phyloP scores from a whole-genome alignment of 2,329 filamentous ascomycete genomes.

The Ophiostoma montium region DNA sequence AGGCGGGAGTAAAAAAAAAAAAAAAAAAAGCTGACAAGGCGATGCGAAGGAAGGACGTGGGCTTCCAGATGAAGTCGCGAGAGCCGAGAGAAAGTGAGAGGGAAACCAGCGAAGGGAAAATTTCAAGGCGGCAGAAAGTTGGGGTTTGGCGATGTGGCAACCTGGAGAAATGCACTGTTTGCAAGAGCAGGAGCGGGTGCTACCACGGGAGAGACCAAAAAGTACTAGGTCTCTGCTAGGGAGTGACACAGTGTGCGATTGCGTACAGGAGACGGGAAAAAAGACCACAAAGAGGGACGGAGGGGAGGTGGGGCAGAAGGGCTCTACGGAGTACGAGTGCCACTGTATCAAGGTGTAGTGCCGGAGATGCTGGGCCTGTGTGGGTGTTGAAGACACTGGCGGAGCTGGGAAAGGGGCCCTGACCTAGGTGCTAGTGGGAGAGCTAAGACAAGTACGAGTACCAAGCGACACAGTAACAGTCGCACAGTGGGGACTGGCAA shows the following conservation, averaged over 20 bases:
- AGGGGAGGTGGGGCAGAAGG: background rate
- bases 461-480: no score
- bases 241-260: background rate
- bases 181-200: background rate
- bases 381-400: background rate
- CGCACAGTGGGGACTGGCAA: no score
- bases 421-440: no score
- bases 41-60: background rate
- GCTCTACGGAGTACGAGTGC: background rate
- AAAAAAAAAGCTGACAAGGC: background rate
- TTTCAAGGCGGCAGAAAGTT: slow-evolving; percentile 4
- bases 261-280: background rate
- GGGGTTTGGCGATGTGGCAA: slow-evolving; percentile 1
- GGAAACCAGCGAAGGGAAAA: background rate
- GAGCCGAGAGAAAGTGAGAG: background rate
- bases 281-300: background rate
- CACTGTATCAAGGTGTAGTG: background rate
- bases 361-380: background rate
- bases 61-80: background rate
- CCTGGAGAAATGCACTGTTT: background rate
- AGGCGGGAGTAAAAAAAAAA: no score
- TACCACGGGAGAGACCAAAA: background rate
- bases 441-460: no score
- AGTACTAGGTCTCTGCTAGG: background rate
- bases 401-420: no score